These are phyloP conservation scores for Cercospora nicotianae DNA, from an alignment of 2,329 filamentous ascomycete species.

Conservation along the genomic window DNA sequence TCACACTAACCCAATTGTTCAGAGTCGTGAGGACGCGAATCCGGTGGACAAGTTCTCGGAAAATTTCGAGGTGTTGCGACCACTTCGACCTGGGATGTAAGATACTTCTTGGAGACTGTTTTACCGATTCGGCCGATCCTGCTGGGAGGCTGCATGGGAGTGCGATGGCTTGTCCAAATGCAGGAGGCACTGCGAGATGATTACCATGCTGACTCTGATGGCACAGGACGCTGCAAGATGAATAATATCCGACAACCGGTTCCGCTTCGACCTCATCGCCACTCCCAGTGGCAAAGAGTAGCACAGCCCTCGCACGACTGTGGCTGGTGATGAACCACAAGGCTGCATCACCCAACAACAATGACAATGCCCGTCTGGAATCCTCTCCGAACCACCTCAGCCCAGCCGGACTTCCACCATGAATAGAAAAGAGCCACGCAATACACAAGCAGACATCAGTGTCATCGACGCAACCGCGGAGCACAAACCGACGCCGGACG, in stretches of 20 bases:
- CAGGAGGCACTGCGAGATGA: not conserved
- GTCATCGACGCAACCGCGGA: not conserved
- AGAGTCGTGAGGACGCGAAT: not conserved
- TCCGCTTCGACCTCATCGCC: not conserved
- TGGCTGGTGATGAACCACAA: not conserved
- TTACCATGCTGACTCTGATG: not conserved
- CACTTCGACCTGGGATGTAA: not conserved
- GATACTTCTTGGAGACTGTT: not conserved
- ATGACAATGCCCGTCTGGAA: not conserved
- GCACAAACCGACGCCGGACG: not conserved
- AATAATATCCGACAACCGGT: not conserved
- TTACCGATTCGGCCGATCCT: not conserved
- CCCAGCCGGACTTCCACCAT: not conserved
- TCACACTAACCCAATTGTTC: not conserved
- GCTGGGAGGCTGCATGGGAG: not conserved
- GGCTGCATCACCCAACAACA: not conserved
- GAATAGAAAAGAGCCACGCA: not conserved
- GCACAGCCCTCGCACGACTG: not conserved
- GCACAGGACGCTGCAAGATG: not conserved
- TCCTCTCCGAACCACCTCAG: not conserved
- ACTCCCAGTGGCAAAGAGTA: not conserved
- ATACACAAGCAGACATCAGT: not conserved
- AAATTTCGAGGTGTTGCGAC: not conserved
- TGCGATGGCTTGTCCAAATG: not conserved
- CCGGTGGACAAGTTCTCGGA: not conserved